A percentile compares a stretch with the other conserved stretches of the same genome.
These are phyloP conservation scores for Amanita pallidorosea DNA, from an alignment of 768 basidiomycete genomes.

Conservation along the genomic window DNA sequence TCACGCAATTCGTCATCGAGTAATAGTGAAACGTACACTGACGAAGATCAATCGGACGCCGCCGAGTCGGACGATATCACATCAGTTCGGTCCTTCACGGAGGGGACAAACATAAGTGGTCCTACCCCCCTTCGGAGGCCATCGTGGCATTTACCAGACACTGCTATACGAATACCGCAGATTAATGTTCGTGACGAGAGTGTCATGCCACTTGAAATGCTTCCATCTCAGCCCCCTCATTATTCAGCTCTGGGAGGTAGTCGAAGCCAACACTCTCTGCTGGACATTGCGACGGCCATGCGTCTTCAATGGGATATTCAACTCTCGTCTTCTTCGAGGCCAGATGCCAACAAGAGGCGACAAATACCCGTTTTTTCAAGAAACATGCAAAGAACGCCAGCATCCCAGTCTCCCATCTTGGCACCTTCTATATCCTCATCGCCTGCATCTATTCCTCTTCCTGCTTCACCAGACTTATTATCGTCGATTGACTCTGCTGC, in stretches of 20 bases:
- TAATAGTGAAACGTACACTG: constrained; percentile 55
- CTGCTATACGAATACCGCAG: constrained; percentile 18
- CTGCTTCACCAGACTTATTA: constrained; percentile 39
- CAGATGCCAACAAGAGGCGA: constrained; percentile 29
- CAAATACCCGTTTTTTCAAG: constrained; percentile 27
- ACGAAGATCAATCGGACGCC: constrained; percentile 56
- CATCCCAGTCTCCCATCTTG: constrained; percentile 17
- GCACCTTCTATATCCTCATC: constrained; percentile 26
- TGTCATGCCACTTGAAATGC: background rate
- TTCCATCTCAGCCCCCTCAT: background rate
- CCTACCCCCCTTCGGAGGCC: constrained; percentile 29
- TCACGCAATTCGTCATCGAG: constrained; percentile 42
- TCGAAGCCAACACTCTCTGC: constrained; percentile 8
- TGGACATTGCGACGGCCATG: constrained; percentile 13
- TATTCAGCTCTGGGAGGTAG: background rate
- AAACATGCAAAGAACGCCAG: constrained; percentile 18
- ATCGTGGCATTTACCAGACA: constrained; percentile 34
- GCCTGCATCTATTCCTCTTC: constrained; percentile 29
- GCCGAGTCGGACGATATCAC: constrained; percentile 59
- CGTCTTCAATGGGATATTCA: background rate
- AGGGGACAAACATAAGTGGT: constrained; percentile 25
- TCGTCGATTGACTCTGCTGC: constrained; percentile 8
- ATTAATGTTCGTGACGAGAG: constrained; percentile 16
- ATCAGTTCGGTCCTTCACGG: constrained; percentile 58
- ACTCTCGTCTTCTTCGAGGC: constrained; percentile 12